Percentiles rank a stretch among this genome's conserved stretches.
Evolutionary conservation across 1,284 basidiomycete genomes (phyloP).

Genomic region (Pulchroboletus neoregius): DNA sequence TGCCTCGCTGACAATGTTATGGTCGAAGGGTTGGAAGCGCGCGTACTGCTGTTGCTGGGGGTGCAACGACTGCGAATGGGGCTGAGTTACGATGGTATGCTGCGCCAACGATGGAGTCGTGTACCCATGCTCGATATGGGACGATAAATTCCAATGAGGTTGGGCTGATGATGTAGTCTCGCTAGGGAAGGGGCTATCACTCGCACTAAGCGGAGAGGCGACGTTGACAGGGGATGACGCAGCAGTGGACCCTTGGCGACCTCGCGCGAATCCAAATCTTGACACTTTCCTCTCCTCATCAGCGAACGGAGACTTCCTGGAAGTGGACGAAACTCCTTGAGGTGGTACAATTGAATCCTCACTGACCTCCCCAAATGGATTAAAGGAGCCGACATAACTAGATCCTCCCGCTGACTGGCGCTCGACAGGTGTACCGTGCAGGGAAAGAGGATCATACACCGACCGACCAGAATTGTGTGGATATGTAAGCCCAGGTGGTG

Average conservation of each 20-base stretch:
- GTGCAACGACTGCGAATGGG: constrained; percentile 32
- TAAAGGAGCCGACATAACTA: constrained; percentile 69
- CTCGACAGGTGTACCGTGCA: constrained; percentile 41
- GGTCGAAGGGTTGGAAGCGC: constrained; percentile 57
- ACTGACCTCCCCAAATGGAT: constrained; percentile 66
- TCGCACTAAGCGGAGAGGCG: constrained; percentile 52
- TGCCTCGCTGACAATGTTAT: constrained; percentile 57
- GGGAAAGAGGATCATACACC: constrained; percentile 49
- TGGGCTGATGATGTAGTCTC: constrained; percentile 38
- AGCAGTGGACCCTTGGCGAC: constrained; percentile 55
- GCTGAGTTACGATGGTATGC: constrained; percentile 40
- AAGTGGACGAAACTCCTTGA: constrained; percentile 19
- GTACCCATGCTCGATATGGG: constrained; percentile 44
- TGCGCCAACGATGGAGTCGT: constrained; percentile 46
- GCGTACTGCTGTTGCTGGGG: constrained; percentile 33
- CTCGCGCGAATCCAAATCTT: constrained; percentile 80
- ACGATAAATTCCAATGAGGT: constrained; percentile 46
- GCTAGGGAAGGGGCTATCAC: constrained; percentile 49
- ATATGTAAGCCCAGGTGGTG: constrained; percentile 53
- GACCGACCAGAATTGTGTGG: constrained; percentile 44
- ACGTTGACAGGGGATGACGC: constrained; percentile 58
- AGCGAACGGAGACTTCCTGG: constrained; percentile 33
- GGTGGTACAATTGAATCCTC: constrained; percentile 37
- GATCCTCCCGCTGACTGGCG: constrained; percentile 45
- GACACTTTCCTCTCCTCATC: constrained; percentile 73